A percentile compares a stretch with the other conserved stretches of the same genome.
Conservation (phyloP, 202 grass and related monocot species). For the Zoysia matrella region DNA sequence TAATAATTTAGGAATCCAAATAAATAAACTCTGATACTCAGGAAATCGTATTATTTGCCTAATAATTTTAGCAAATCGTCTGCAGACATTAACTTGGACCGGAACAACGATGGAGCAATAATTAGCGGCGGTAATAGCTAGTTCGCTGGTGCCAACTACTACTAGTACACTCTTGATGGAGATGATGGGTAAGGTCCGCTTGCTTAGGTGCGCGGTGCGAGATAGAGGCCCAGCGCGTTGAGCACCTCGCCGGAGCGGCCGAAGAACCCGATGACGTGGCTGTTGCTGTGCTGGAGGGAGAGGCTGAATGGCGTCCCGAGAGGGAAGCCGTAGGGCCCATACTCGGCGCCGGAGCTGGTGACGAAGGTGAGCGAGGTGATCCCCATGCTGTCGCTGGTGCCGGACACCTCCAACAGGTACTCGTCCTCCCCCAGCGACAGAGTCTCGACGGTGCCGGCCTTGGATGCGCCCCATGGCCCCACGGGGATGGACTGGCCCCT, state of each 20-base stretch:
- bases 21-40: too few relatives aligned
- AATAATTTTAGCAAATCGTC: too few relatives aligned
- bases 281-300: neutral
- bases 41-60: too few relatives aligned
- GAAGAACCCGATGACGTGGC: neutral
- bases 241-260: neutral
- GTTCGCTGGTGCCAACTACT: too few relatives aligned
- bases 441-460: neutral
- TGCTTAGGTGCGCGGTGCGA: neutral
- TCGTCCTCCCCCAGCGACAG: neutral
- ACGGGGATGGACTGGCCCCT: neutral
- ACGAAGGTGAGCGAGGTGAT: neutral
- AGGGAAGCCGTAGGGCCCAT: neutral
- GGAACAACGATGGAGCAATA: too few relatives aligned
- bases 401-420: neutral
- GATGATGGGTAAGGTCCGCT: neutral
- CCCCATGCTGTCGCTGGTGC: neutral
- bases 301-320: neutral
- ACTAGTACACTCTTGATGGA: neutral
- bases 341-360: neutral
- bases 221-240: neutral
- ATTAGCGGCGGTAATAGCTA: neutral
- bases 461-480: neutral
- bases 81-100: too few relatives aligned
- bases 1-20: too few relatives aligned